Base-by-base conservation (phyloP, 2,329 filamentous ascomycete genomes). In the Orbilia quercus region DNA sequence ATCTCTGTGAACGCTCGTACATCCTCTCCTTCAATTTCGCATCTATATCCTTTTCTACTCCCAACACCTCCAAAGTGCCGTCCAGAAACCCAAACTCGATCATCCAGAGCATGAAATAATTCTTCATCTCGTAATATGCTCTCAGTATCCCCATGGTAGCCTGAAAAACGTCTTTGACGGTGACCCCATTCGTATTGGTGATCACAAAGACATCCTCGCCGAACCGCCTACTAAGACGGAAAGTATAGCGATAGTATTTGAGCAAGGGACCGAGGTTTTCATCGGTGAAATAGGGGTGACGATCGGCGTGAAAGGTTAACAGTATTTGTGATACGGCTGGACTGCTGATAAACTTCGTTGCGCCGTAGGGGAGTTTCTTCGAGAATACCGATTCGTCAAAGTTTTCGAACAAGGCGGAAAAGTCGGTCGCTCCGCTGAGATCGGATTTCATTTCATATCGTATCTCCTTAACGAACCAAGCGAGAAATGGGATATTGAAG, bases 401-500 rank as follows among this genome's bases (percentile, higher is more conserved):
- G 5, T 42, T 7, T 3, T 23, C 6, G 22, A n/a, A 7, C 2
- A 48, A 20, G 5, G 6, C 7, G 1, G 45, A 16, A 20, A 51
- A 51, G n/a, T 47, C 14, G 1, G 54, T 54, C 0, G 6, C 2
- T 4, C 53, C 53, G n/a, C 22, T n/a, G 20, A 38, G 9, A 0
- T 22, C 16, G 2, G 38, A 34, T 20, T 31, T 38, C 64, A 69
- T 69, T 12, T 31, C 25, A 11, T 7, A 20, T 6, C 42, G 22
- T 18, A 59, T 20, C 1, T 59, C 12, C 6, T 2, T 7, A 0
- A 36, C 64, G 14, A 69, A 23, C 64, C 64, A 69, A 5, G 64
- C 16, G 6, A 69, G 20, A 20, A 69, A 69, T 1, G 64, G 64
- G 7, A 69, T 62, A n/a, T 69, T 45, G 0, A 69, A 48, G 14